phyloP scores from a whole-genome alignment of 352 stramenopile genomes.

The Pythium inflatum region DNA sequence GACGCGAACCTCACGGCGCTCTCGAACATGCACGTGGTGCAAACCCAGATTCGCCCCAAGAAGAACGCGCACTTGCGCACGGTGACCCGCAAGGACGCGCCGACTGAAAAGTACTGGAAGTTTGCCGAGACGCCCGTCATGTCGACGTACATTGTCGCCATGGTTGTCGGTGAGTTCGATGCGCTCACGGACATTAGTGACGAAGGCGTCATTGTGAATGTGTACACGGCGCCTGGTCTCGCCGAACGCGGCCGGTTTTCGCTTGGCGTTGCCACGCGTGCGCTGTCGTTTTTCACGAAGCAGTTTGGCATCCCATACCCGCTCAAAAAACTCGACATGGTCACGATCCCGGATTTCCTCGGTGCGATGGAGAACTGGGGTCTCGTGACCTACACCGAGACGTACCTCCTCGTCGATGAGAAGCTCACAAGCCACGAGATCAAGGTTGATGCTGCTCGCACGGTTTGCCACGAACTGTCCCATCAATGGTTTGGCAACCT shows the following conservation, averaged over 20 bases:
- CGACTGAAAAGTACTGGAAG: slow-evolving; percentile 72
- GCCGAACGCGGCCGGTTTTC: slow-evolving; percentile 90
- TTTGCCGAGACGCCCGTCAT: slow-evolving; percentile 96
- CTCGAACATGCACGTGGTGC: slow-evolving; percentile 96
- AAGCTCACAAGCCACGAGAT: slow-evolving; percentile 60
- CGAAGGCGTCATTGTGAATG: slow-evolving; percentile 93
- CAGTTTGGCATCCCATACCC: slow-evolving; percentile 92
- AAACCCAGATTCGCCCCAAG: slow-evolving; percentile 64
- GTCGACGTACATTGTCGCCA: slow-evolving; percentile 98
- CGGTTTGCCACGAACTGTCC: slow-evolving; percentile 97
- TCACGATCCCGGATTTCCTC: slow-evolving; percentile 94
- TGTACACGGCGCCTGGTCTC: slow-evolving; percentile 95
- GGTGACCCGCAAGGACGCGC: slow-evolving; percentile 44
- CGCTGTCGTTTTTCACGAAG: slow-evolving; percentile 73
- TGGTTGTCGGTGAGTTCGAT: slow-evolving; percentile 96
- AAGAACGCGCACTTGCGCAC: slow-evolving; percentile 62
- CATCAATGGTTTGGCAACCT: slow-evolving; percentile 98
- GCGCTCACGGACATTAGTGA: slow-evolving; percentile 88
- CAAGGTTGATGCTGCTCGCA: slow-evolving; percentile 84
- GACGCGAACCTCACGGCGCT: slow-evolving; percentile 91
- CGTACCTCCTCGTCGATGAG: slow-evolving; percentile 84
- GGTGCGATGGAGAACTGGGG: slow-evolving; percentile 97
- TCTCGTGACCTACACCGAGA: slow-evolving; percentile 96
- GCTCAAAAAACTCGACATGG: slow-evolving; percentile 98
- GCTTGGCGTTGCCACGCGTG: slow-evolving; percentile 69